phyloP scores from a whole-genome alignment of 345 rosid genomes.

The Eutrema yunnanense region DNA sequence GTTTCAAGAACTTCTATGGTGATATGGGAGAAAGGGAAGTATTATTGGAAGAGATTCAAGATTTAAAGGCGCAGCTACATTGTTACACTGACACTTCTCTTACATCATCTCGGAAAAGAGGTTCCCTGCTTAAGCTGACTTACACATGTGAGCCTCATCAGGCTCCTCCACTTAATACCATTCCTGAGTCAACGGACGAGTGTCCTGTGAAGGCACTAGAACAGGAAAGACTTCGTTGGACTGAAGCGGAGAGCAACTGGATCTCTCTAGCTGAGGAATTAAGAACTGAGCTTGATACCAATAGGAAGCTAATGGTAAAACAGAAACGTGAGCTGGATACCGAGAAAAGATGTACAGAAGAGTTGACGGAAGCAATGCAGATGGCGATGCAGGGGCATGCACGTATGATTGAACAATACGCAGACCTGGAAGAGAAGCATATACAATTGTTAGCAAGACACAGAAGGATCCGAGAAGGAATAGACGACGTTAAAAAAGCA shows the following conservation, averaged over 20 bases:
- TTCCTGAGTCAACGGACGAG: conserved; percentile 59
- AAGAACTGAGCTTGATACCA: conserved; percentile 70
- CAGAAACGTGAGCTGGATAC: conserved; percentile 64
- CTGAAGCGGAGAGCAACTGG: conserved; percentile 91
- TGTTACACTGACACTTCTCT: conserved; percentile 66
- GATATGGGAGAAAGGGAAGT: conserved; percentile 92
- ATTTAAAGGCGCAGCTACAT: conserved; percentile 80
- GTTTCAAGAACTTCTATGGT: conserved; percentile 59
- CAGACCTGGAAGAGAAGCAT: conserved; percentile 93
- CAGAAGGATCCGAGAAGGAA: conserved; percentile 82
- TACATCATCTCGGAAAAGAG: conserved; percentile 39
- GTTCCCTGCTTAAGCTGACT: conserved; percentile 52
- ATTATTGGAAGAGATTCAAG: conserved; percentile 86
- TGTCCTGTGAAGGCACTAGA: conserved; percentile 52
- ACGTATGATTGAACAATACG: conserved; percentile 94
- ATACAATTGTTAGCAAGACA: conserved; percentile 89
- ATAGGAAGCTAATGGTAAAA: conserved; percentile 51
- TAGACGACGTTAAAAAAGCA: conserved; percentile 88
- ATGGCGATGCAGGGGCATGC: conserved; percentile 96
- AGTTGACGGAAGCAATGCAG: conserved; percentile 89
- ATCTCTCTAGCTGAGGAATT: conserved; percentile 82
- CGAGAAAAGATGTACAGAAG: conserved; percentile 82
- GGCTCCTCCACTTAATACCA: conserved; percentile 38
- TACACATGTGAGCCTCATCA: conserved; percentile 47
- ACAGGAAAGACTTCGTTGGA: conserved; percentile 58